Evolutionary conservation across 768 basidiomycete genomes (phyloP).

Genomic region (Boletus sp.): DNA sequence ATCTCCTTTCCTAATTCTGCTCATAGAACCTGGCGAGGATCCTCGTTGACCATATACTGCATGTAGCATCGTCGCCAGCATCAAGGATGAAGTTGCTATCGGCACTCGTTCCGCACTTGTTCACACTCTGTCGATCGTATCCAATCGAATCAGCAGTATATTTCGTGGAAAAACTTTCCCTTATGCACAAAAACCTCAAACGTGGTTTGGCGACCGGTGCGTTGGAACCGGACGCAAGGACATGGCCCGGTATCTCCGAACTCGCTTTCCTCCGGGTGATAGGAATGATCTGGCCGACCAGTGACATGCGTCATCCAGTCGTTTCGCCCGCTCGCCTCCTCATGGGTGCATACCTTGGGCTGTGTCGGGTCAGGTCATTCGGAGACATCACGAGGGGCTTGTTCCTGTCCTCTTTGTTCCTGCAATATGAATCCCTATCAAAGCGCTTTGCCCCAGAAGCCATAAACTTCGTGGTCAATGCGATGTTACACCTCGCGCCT

Average conservation of each 20-base stretch:
- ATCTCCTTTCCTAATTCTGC: neutral
- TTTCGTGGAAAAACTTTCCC: conserved; percentile 75
- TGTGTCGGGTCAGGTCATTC: conserved; percentile 75
- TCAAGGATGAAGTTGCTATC: conserved; percentile 63
- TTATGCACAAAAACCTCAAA: conserved; percentile 94
- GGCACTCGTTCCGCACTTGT: conserved; percentile 73
- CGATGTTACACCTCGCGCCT: conserved; percentile 73
- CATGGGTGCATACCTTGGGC: conserved; percentile 87
- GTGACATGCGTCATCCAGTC: conserved; percentile 90
- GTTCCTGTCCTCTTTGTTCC: conserved; percentile 82
- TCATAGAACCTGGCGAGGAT: conserved; percentile 67
- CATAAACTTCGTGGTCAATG: conserved; percentile 74
- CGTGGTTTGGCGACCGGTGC: conserved; percentile 76
- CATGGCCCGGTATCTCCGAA: conserved; percentile 87
- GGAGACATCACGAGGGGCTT: conserved; percentile 80
- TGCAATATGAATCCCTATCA: conserved; percentile 82
- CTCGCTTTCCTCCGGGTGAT: conserved; percentile 77
- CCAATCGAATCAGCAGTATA: conserved; percentile 76
- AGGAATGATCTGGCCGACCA: conserved; percentile 87
- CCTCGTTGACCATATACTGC: conserved; percentile 85
- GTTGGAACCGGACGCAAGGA: conserved; percentile 59
- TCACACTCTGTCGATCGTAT: conserved; percentile 74
- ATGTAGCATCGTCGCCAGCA: conserved; percentile 61
- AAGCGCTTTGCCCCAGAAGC: conserved; percentile 90
- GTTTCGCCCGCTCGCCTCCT: conserved; percentile 83